These are phyloP conservation scores for Populus tomentosa DNA, from an alignment of 441 rosid genomes.

Conservation along the genomic window DNA sequence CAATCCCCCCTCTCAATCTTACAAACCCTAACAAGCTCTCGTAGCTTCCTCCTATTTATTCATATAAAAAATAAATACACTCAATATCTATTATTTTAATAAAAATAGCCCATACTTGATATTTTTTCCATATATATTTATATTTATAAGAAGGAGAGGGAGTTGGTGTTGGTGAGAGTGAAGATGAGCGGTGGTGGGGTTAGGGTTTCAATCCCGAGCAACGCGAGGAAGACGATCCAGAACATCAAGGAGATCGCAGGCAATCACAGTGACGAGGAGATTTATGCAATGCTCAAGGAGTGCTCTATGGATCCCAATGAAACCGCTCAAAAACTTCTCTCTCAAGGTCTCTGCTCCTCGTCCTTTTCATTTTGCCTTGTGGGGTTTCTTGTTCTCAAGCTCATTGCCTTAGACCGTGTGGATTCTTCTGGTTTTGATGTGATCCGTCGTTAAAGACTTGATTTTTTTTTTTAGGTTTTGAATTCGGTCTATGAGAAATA, in stretches of 20 bases:
- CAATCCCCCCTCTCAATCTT: not conserved
- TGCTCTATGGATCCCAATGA: too few species aligned
- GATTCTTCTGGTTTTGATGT: not conserved
- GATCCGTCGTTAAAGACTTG: not conserved
- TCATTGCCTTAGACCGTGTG: not conserved
- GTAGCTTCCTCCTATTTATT: not conserved
- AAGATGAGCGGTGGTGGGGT: constrained; percentile 74
- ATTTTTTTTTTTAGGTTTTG: not conserved
- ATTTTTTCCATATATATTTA: too few species aligned
- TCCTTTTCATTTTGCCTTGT: not conserved
- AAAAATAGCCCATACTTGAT: not conserved
- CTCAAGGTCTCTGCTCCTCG: constrained; percentile 42
- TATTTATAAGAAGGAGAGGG: not conserved
- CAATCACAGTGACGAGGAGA: constrained; percentile 86
- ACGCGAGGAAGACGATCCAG: constrained; percentile 61
- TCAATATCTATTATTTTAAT: not conserved
- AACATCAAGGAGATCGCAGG: constrained; percentile 73
- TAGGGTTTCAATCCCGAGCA: constrained; percentile 69
- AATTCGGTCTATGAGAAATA: not conserved
- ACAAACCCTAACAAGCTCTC: not conserved
- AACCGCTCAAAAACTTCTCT: constrained; percentile 66
- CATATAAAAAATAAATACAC: not conserved
- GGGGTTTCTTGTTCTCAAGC: constrained; percentile 13
- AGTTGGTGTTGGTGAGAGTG: constrained; percentile 8
- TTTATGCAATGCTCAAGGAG: constrained; percentile 85